Conservation (phyloP, 768 basidiomycete genomes). For the Psilocybe cyanescens region DNA sequence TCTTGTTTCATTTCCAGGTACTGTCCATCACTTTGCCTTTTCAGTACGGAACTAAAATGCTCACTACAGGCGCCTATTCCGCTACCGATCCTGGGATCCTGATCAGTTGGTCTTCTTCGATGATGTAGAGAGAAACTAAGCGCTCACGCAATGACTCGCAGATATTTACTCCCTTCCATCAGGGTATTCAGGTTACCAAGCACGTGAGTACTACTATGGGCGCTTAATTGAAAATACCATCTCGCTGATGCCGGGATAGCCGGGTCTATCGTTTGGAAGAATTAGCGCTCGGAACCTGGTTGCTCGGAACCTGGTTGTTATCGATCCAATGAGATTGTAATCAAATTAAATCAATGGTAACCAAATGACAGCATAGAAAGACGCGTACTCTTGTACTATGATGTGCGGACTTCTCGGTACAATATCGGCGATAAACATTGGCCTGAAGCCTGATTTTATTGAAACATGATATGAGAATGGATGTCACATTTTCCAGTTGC, state of each 20-base stretch:
- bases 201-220: conserved; percentile 29
- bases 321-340: no score
- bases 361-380: no score
- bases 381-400: no score
- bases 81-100: conserved; percentile 36
- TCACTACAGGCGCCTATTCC: no score
- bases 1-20: conserved; percentile 38
- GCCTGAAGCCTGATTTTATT: no score
- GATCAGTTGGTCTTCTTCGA: conserved; percentile 27
- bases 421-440: no score
- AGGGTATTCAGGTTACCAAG: conserved; percentile 33
- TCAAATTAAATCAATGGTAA: no score
- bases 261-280: conserved; percentile 35
- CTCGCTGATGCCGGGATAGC: conserved; percentile 19
- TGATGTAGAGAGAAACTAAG: not conserved
- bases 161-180: conserved; percentile 28
- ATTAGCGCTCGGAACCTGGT: conserved; percentile 9
- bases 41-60: no score
- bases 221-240: not conserved
- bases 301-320: no score
- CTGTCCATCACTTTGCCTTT: not conserved
- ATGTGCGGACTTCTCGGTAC: no score
- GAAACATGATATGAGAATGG: no score
- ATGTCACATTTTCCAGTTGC: no score
- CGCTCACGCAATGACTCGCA: conserved; percentile 2